Percentiles rank a stretch among this genome's conserved stretches.
Conservation (phyloP, 352 stramenopile genomes). For the Sclerospora graminicola region DNA sequence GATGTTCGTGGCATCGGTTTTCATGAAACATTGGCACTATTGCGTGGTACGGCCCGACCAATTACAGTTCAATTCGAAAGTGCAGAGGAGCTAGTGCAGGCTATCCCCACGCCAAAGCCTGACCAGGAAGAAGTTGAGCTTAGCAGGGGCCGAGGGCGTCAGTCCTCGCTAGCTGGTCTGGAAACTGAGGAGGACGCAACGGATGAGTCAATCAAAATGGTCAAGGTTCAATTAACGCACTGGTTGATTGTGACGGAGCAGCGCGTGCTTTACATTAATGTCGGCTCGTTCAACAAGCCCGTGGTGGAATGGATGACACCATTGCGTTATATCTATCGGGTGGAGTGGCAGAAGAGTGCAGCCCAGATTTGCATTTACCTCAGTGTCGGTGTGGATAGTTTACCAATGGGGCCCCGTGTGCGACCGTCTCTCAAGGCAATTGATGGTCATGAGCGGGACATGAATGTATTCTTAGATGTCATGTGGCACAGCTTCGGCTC, state of each 20-base stretch:
- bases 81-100: constrained; percentile 50
- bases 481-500: constrained; percentile 85
- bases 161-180: constrained; percentile 11
- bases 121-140: constrained; percentile 10
- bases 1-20: constrained; percentile 81
- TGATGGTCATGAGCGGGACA: constrained; percentile 70
- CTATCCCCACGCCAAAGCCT: constrained; percentile 6
- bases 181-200: constrained; percentile 11
- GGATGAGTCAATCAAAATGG: constrained; percentile 26
- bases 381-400: constrained; percentile 77
- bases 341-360: constrained; percentile 56
- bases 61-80: constrained; percentile 79
- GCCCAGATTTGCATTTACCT: constrained; percentile 61
- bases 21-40: constrained; percentile 67
- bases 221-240: constrained; percentile 69
- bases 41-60: constrained; percentile 61
- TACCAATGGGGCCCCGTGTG: constrained; percentile 65
- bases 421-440: constrained; percentile 60
- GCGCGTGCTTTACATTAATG: constrained; percentile 78
- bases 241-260: constrained; percentile 86
- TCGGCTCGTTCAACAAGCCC: constrained; percentile 60
- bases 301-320: constrained; percentile 85
- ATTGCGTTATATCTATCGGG: constrained; percentile 77
- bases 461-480: constrained; percentile 81
- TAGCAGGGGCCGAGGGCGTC: constrained; percentile 17